Percentiles rank a stretch among this genome's conserved stretches.
Conservation (phyloP, 768 basidiomycete species). For the Scleroderma bovista region DNA sequence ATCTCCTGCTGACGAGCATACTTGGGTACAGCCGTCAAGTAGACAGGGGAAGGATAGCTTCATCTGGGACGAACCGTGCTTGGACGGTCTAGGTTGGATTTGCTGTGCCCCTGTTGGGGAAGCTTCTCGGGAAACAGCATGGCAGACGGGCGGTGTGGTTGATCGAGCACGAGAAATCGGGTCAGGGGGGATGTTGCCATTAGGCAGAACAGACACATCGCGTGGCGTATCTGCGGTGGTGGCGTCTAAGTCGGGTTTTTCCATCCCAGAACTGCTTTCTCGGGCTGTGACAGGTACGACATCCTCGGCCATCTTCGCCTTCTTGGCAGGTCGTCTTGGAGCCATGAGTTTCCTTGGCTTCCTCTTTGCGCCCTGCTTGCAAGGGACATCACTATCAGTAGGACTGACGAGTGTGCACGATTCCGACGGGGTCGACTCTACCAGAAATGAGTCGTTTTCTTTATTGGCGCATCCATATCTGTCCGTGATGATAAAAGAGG, state of each 20-base stretch:
- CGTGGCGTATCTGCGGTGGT: not conserved
- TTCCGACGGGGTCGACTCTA: not conserved
- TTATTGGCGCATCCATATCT: not conserved
- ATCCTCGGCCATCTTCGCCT: constrained; percentile 6
- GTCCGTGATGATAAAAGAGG: constrained; percentile 11
- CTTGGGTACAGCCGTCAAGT: constrained; percentile 19
- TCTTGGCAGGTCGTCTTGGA: constrained; percentile 6
- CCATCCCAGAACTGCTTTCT: too few species aligned
- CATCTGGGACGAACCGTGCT: not conserved
- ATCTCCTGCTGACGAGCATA: constrained; percentile 25
- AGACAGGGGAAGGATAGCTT: constrained; percentile 19
- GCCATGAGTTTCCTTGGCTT: constrained; percentile 4
- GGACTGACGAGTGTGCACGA: not conserved
- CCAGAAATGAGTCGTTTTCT: not conserved
- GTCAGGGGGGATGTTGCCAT: not conserved
- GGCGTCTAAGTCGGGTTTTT: not conserved
- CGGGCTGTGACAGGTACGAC: constrained; percentile 5
- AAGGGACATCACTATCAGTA: not conserved
- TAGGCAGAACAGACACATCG: not conserved
- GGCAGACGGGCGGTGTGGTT: not conserved
- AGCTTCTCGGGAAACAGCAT: not conserved
- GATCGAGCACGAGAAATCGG: not conserved
- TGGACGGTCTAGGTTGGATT: not conserved
- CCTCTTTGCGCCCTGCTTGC: constrained; percentile 13
- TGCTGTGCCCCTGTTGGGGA: not conserved